A percentile compares a stretch with the other conserved stretches of the same genome.
These are phyloP conservation scores for Brettanomyces bruxellensis DNA, from an alignment of 805 yeast genomes.

Conservation along the genomic window DNA sequence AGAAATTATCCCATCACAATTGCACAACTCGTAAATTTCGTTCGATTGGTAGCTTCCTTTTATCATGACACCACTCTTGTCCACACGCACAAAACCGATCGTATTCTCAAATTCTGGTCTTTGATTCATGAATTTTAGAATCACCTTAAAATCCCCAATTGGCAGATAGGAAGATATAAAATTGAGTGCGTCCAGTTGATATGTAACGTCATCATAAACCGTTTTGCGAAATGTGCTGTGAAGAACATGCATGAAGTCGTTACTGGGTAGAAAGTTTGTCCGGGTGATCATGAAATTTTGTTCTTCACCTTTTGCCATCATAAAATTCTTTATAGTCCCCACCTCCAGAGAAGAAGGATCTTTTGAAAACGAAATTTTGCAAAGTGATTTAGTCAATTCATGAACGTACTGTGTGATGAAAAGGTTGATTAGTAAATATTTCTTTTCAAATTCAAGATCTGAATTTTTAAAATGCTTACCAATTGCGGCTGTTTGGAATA, in stretches of 20 bases:
- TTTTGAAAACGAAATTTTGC: constrained; percentile 21
- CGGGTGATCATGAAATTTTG: constrained; percentile 9
- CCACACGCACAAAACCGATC: constrained; percentile 60
- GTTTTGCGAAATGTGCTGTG: constrained; percentile 15
- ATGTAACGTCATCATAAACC: constrained; percentile 39
- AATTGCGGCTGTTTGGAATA: constrained; percentile 21
- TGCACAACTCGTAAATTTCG: constrained; percentile 44
- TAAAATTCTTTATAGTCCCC: constrained; percentile 11
- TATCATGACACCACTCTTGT: constrained; percentile 43
- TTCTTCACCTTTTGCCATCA: background rate
- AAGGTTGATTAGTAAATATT: background rate
- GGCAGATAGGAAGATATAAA: constrained; percentile 53
- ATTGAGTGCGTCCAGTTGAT: constrained; percentile 45
- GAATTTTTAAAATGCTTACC: constrained; percentile 8
- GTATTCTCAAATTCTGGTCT: constrained; percentile 61
- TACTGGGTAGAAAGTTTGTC: constrained; percentile 19
- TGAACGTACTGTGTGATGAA: constrained; percentile 13
- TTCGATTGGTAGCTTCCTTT: constrained; percentile 49
- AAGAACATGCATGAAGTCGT: constrained; percentile 15
- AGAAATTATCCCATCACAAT: constrained; percentile 39
- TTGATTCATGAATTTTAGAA: constrained; percentile 49
- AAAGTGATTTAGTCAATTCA: constrained; percentile 7
- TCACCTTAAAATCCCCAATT: constrained; percentile 58
- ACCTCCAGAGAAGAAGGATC: constrained; percentile 17
- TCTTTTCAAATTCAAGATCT: background rate